Percentiles rank a stretch among this genome's conserved stretches.
phyloP scores from a whole-genome alignment of 768 basidiomycete genomes.

The Mycena metata region DNA sequence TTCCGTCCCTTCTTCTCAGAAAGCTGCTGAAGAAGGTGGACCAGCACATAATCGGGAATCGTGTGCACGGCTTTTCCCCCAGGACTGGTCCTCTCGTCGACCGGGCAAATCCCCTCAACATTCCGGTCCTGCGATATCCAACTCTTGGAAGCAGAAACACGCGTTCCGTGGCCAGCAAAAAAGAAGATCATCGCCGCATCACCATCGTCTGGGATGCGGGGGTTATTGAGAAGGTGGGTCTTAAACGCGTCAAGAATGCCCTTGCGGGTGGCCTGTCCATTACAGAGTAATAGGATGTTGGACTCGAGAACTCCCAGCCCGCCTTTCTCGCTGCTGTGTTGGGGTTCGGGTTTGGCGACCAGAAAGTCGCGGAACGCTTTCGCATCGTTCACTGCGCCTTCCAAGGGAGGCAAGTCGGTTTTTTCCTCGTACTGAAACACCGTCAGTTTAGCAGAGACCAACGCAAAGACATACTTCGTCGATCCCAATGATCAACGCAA shows the following conservation, averaged over 20 bases:
- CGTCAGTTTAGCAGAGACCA: constrained; percentile 2
- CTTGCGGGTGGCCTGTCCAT: constrained; percentile 7
- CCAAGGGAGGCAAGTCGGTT: constrained; percentile 1
- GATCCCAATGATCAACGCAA: constrained; percentile 16
- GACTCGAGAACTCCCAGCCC: neutral
- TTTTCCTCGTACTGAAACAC: constrained; percentile 11
- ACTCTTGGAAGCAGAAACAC: neutral
- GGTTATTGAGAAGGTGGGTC: constrained; percentile 5
- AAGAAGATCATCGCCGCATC: constrained; percentile 1
- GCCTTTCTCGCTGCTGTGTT: constrained; percentile 2
- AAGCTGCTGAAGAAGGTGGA: neutral
- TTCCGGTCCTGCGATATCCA: constrained; percentile 8
- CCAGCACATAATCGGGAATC: constrained; percentile 15
- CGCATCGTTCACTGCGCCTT: constrained; percentile 10
- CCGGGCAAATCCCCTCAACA: constrained; percentile 11
- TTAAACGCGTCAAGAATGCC: constrained; percentile 4
- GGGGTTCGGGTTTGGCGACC: too few species aligned
- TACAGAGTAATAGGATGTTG: constrained; percentile 2
- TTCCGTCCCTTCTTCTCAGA: constrained; percentile 14
- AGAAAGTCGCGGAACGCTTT: constrained; percentile 4
- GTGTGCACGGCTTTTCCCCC: constrained; percentile 2
- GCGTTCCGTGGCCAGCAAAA: constrained; percentile 5
- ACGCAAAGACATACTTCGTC: neutral
- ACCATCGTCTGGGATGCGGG: constrained; percentile 9
- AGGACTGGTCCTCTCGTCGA: constrained; percentile 4